Evolutionary conservation across 495 filamentous ascomycete genomes (phyloP).

Genomic region (Bryoglossum gracile): DNA sequence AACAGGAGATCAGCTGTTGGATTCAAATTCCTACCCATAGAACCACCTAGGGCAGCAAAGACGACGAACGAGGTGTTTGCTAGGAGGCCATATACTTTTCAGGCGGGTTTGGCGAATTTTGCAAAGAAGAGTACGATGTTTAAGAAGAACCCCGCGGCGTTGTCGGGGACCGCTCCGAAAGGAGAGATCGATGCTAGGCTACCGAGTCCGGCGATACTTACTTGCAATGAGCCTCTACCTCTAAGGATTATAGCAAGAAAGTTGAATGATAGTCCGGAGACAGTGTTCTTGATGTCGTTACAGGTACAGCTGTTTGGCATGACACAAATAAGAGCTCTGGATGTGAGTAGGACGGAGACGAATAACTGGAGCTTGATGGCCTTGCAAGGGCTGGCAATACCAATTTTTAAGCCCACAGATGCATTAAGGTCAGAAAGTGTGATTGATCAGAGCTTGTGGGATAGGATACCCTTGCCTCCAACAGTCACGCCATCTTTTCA

Average conservation of each 20-base stretch:
- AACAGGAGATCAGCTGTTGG: constrained; percentile 58
- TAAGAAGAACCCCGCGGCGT: constrained; percentile 10
- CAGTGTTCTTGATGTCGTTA: constrained; percentile 66
- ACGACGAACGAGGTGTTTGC: constrained; percentile 76
- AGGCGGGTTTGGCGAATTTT: constrained; percentile 30
- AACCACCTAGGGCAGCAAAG: constrained; percentile 65
- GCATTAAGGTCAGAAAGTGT: constrained; percentile 57
- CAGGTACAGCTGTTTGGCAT: constrained; percentile 75
- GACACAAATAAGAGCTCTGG: constrained; percentile 70
- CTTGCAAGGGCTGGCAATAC: constrained; percentile 55
- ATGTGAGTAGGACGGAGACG: constrained; percentile 55
- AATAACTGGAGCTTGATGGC: constrained; percentile 64
- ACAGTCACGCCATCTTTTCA: constrained; percentile 78
- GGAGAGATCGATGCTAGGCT: constrained; percentile 70
- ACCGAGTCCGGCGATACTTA: constrained; percentile 82
- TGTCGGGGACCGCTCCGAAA: constrained; percentile 29
- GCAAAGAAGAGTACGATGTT: constrained; percentile 50
- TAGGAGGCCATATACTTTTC: constrained; percentile 71
- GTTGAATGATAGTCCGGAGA: constrained; percentile 52
- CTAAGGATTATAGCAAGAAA: constrained; percentile 73
- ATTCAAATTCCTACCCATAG: constrained; percentile 86
- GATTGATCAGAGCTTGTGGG: constrained; percentile 64
- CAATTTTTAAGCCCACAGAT: constrained; percentile 51
- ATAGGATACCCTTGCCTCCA: constrained; percentile 60
- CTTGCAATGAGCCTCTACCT: constrained; percentile 78